phyloP scores from a whole-genome alignment of 1,284 basidiomycete genomes.

The Fomes fomentarius region DNA sequence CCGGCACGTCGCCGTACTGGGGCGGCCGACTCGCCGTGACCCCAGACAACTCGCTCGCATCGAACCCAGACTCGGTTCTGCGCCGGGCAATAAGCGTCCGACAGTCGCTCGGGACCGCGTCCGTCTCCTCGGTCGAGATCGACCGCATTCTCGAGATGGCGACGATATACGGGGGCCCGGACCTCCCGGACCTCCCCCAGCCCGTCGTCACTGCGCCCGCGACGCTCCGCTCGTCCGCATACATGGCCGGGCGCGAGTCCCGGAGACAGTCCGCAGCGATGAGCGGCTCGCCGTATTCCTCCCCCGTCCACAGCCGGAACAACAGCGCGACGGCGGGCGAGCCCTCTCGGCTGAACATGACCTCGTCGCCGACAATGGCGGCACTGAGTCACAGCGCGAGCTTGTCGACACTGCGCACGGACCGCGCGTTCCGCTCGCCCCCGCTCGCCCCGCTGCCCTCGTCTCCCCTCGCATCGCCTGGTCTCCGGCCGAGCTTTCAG shows the following conservation, averaged over 20 bases:
- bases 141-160: slow-evolving; percentile 58
- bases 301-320: slow-evolving; percentile 11
- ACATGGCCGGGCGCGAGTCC: slow-evolving; percentile 27
- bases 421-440: slow-evolving; percentile 27
- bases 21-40: slow-evolving; percentile 19
- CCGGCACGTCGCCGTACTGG: slow-evolving; percentile 20
- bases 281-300: not conserved
- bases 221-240: slow-evolving; percentile 26
- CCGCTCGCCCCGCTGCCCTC: slow-evolving; percentile 31
- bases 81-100: slow-evolving; percentile 8
- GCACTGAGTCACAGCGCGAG: slow-evolving; percentile 11
- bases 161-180: slow-evolving; percentile 34
- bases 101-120: slow-evolving; percentile 10
- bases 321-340: slow-evolving; percentile 3
- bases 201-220: slow-evolving; percentile 18
- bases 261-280: slow-evolving; percentile 15
- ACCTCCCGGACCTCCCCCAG: slow-evolving; percentile 21
- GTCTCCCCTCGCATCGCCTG: slow-evolving; percentile 28
- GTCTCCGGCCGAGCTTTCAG: slow-evolving; percentile 17
- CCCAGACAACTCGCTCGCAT: slow-evolving; percentile 23
- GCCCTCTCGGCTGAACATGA: not conserved
- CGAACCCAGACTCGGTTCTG: slow-evolving; percentile 4
- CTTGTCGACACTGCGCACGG: slow-evolving; percentile 14
- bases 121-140: slow-evolving; percentile 47
- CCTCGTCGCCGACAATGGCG: not conserved